phyloP scores from a whole-genome alignment of 2,329 filamentous ascomycete species.

The Monosporascus sp. region DNA sequence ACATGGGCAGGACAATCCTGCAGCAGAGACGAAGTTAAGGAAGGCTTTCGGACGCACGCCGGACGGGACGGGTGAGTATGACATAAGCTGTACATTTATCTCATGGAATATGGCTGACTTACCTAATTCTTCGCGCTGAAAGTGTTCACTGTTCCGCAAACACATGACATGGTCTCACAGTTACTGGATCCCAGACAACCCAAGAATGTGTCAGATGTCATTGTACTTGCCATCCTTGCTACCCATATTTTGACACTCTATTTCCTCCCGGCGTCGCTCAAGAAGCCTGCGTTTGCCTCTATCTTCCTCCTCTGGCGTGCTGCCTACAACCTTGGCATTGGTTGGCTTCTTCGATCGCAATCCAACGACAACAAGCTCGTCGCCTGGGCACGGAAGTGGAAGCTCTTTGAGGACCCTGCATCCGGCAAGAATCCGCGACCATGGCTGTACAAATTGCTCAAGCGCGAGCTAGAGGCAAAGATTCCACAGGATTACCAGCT shows the following conservation, averaged over 20 bases:
- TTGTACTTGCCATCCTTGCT: constrained; percentile 74
- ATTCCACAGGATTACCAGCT: constrained; percentile 92
- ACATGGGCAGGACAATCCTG: constrained; percentile 5
- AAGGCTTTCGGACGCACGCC: constrained; percentile 90
- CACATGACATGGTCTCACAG: constrained; percentile 98
- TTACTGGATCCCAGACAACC: constrained; percentile 89
- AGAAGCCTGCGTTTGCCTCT: constrained; percentile 72
- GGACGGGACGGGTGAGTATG: constrained; percentile 74
- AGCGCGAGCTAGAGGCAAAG: constrained; percentile 88
- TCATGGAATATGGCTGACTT: constrained; percentile 4
- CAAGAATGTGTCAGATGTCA: constrained; percentile 84
- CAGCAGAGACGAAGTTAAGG: constrained; percentile 32
- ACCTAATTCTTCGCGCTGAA: constrained; percentile 4
- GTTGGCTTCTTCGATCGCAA: constrained; percentile 80
- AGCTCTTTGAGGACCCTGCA: constrained; percentile 77
- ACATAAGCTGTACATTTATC: neutral
- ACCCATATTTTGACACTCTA: constrained; percentile 71
- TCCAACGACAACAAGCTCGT: constrained; percentile 84
- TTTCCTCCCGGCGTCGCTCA: constrained; percentile 62
- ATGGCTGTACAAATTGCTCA: constrained; percentile 75
- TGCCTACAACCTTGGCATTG: constrained; percentile 91
- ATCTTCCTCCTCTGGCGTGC: constrained; percentile 90
- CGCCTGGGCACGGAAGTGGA: constrained; percentile 79
- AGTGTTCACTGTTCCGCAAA: constrained; percentile 95
- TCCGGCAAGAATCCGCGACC: constrained; percentile 80